A percentile compares a stretch with the other conserved stretches of the same genome.
Evolutionary conservation across 2,329 filamentous ascomycete species (phyloP).

Genomic region (Sporothrix sp.): DNA sequence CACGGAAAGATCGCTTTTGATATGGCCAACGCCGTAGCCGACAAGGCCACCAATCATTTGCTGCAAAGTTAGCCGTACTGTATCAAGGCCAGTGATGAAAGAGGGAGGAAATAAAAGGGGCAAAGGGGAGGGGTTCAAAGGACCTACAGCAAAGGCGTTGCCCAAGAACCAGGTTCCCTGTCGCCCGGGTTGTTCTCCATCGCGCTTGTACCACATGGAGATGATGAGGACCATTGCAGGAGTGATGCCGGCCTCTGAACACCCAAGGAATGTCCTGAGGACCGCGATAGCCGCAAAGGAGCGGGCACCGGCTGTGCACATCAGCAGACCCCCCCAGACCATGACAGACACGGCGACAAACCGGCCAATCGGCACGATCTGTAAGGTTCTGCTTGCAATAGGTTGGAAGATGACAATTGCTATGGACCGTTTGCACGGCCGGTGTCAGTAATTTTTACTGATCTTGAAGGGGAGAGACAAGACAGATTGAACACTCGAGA

Average conservation of each 20-base stretch:
- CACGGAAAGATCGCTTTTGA: slow-evolving; percentile 16
- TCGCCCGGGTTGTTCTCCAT: slow-evolving; percentile 17
- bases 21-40: slow-evolving; percentile 28
- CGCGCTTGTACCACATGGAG: slow-evolving; percentile 28
- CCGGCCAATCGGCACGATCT: slow-evolving; percentile 32
- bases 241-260: slow-evolving; percentile 31
- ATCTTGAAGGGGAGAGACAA: too few species aligned
- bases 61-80: too few species aligned
- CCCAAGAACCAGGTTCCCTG: slow-evolving; percentile 13
- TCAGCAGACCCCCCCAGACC: slow-evolving; percentile 25
- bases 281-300: slow-evolving; percentile 27
- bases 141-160: slow-evolving; percentile 13
- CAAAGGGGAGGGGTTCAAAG: background rate
- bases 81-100: too few species aligned
- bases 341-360: slow-evolving; percentile 35
- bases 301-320: slow-evolving; percentile 24
- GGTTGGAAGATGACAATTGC: slow-evolving; percentile 20
- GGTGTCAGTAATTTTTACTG: background rate
- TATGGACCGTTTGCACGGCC: background rate
- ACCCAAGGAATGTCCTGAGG: slow-evolving; percentile 28
- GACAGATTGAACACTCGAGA: too few species aligned
- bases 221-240: slow-evolving; percentile 29
- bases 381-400: slow-evolving; percentile 31
- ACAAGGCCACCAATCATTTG: slow-evolving; percentile 23
- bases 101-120: too few species aligned